Evolutionary conservation across 495 filamentous ascomycete genomes (phyloP), one percentile per base, ranked within the genome.

Genomic region (Hypoxylon fuscum): DNA sequence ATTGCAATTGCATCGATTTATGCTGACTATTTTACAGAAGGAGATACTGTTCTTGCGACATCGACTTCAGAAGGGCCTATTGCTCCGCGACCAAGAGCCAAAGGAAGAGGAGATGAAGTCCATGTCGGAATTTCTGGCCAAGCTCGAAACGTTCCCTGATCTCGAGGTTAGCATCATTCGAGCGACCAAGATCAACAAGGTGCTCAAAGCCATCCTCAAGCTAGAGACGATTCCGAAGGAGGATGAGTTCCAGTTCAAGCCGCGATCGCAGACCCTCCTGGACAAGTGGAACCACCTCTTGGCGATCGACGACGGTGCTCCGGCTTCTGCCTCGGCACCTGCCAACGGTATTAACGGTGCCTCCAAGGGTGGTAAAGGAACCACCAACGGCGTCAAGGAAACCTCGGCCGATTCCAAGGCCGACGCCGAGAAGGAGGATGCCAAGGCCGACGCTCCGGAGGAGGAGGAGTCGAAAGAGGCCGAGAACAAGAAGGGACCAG

Each of bases 141-240:
- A 93, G 71, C 83, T 97, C 4, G 93, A 97, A 72, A 84, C 76
- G 2, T 87, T 89, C 68, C 76, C 83, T 1, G 90, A 96, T 50
- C 83, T 97, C 17, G 93, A 96, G 62, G 90, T 90, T 11, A 85
- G 84, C 62, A 94, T 96, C 62, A 96, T 97, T 65, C 82, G 87
- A 45, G 76, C 72, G 4, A 96, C 93, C 29, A 96, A 96, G 80
- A 96, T 96, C 74, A 90, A 96, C 82, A 96, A 96, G 76, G 93
- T 97, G 7, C 81, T 96, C 42, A 93, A 92, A 77, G 91, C 86
- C 35, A 94, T 97, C 68, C 79, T 96, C 64, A 96, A 95, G 77
- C 80, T 96, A 2, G 74, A 82, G 14, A 79, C 82, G 3, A 96
- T 97, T 59, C 93, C 93, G 3, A 87, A 86, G 35, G 93, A 97